These are phyloP conservation scores for Phytopythium vexans DNA, from an alignment of 352 stramenopile genomes.

Conservation along the genomic window DNA sequence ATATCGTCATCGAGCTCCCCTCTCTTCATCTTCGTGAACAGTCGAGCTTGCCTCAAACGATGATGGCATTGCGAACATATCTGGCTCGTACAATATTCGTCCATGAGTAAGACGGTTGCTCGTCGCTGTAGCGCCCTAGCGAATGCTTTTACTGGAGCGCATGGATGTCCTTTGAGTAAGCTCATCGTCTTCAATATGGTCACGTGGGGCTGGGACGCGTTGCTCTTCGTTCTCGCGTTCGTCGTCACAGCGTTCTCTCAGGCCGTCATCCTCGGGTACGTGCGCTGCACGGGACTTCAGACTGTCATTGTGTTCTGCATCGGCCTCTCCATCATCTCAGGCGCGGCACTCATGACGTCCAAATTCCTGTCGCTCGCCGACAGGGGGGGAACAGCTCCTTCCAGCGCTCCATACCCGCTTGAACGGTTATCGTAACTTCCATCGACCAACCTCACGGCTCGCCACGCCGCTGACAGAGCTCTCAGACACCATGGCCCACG, in stretches of 20 bases:
- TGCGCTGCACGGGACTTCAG: conserved; percentile 43
- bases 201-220: conserved; percentile 43
- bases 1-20: not conserved
- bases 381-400: too few species aligned
- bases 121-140: too few species aligned
- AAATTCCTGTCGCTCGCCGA: conserved; percentile 3
- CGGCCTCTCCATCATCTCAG: conserved; percentile 33
- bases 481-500: conserved; percentile 8
- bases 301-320: conserved; percentile 69
- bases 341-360: conserved; percentile 48
- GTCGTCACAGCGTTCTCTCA: conserved; percentile 44
- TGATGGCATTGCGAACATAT: too few species aligned
- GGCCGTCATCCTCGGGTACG: conserved; percentile 46
- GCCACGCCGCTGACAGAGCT: conserved; percentile 35
- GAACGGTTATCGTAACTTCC: conserved; percentile 32
- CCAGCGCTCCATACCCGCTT: too few species aligned
- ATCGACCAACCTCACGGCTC: conserved; percentile 36
- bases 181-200: conserved; percentile 56
- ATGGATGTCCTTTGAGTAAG: conserved; percentile 12
- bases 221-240: conserved; percentile 41
- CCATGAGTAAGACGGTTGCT: too few species aligned
- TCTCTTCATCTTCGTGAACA: too few species aligned
- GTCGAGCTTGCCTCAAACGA: too few species aligned
- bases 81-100: too few species aligned
- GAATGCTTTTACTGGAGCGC: too few species aligned